Conservation (phyloP, 805 yeast genomes). For the Metahyphopichia silvanorum region DNA sequence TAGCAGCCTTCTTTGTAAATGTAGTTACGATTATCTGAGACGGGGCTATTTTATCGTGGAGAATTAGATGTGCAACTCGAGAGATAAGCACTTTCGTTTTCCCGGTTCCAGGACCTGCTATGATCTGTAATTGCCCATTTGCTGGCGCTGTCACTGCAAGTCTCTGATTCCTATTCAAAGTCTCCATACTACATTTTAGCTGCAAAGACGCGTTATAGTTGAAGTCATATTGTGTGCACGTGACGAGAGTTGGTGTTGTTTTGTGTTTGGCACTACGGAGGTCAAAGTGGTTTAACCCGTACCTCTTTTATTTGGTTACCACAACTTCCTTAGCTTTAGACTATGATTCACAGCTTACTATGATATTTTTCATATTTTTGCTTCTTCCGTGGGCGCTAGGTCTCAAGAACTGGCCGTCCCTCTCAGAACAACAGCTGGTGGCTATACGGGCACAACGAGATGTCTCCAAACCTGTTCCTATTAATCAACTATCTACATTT, state of each 20-base stretch:
- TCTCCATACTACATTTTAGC: not conserved
- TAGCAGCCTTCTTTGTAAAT: constrained; percentile 90
- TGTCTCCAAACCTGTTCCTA: constrained; percentile 22
- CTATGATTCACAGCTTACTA: no score
- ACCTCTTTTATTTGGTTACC: no score
- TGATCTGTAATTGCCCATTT: constrained; percentile 41
- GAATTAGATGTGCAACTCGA: constrained; percentile 69
- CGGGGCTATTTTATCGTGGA: constrained; percentile 53
- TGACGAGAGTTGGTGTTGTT: no score
- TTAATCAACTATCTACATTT: constrained; percentile 28
- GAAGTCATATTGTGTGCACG: no score
- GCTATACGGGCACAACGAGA: constrained; percentile 36
- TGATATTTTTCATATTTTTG: constrained; percentile 2
- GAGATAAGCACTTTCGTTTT: constrained; percentile 83
- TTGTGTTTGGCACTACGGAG: no score
- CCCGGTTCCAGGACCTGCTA: constrained; percentile 66
- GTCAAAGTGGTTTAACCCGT: no score
- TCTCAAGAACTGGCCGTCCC: constrained; percentile 6
- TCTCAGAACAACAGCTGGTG: constrained; percentile 7
- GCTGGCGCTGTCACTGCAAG: constrained; percentile 43
- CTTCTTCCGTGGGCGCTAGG: not conserved
- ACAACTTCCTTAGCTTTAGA: no score
- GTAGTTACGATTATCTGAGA: constrained; percentile 77
- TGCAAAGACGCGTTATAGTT: not conserved
- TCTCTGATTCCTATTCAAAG: constrained; percentile 38